A percentile compares a stretch with the other conserved stretches of the same genome.
Evolutionary conservation across 345 rosid genomes (phyloP).

Genomic region (Anastatica hierochuntica): DNA sequence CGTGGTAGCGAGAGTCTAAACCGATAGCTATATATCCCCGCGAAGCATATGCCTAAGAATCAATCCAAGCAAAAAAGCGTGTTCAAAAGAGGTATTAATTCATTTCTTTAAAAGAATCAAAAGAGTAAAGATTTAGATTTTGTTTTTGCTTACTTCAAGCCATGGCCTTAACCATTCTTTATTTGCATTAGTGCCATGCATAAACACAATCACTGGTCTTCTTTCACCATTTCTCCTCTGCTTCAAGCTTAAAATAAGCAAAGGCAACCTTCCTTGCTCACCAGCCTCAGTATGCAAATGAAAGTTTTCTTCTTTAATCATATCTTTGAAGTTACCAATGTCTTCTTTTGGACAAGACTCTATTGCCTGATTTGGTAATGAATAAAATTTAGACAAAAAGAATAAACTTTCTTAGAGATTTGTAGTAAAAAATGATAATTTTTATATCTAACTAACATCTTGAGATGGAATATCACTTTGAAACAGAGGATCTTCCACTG

Average conservation of each 20-base stretch:
- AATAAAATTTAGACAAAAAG: not conserved
- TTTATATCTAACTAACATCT: conserved; percentile 31
- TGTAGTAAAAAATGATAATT: not conserved
- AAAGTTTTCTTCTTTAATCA: conserved; percentile 60
- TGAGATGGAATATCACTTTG: conserved; percentile 44
- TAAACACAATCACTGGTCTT: conserved; percentile 74
- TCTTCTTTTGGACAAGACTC: conserved; percentile 59
- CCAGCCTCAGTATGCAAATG: conserved; percentile 73
- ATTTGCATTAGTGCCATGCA: conserved; percentile 67
- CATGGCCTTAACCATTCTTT: conserved; percentile 85
- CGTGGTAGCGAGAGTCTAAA: conserved; percentile 87
- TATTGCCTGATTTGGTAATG: conserved; percentile 45
- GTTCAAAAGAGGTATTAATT: too few species aligned
- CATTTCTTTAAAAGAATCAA: too few species aligned
- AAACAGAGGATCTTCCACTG: conserved; percentile 47
- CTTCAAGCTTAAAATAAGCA: conserved; percentile 60
- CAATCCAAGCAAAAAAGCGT: too few species aligned
- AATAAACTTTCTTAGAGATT: not conserved
- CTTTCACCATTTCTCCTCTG: conserved; percentile 20
- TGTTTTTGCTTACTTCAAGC: conserved; percentile 90
- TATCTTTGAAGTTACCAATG: conserved; percentile 38
- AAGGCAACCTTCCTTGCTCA: conserved; percentile 66
- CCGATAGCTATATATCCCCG: conserved; percentile 74
- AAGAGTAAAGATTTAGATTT: too few species aligned
- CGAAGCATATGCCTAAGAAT: conserved; percentile 95